phyloP scores from a whole-genome alignment of 495 filamentous ascomycete genomes.

The Hypoxylon cercidicola region DNA sequence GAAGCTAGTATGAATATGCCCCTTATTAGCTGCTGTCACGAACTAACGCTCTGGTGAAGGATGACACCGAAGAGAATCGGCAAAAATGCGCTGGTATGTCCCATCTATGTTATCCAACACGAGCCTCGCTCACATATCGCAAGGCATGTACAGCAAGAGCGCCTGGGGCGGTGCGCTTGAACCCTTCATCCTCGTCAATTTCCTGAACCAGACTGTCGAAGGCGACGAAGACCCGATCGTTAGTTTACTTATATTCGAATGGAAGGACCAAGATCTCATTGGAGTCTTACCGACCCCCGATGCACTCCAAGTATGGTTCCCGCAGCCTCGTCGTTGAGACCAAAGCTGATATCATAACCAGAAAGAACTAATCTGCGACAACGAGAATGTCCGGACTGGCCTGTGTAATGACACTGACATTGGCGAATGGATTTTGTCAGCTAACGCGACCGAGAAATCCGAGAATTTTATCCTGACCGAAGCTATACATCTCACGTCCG shows the following conservation, averaged over 20 bases:
- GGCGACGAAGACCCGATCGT: slow-evolving; percentile 75
- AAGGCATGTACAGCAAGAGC: slow-evolving; percentile 94
- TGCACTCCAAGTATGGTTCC: slow-evolving; percentile 39
- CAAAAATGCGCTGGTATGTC: slow-evolving; percentile 80
- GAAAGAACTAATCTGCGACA: slow-evolving; percentile 81
- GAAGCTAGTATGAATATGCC: slow-evolving; percentile 53
- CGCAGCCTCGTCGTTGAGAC: not conserved
- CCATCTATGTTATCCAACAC: slow-evolving; percentile 1
- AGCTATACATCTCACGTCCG: slow-evolving; percentile 83
- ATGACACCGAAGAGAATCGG: slow-evolving; percentile 77
- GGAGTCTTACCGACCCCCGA: slow-evolving; percentile 61
- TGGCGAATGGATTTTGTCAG: slow-evolving; percentile 84
- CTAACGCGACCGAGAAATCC: slow-evolving; percentile 75
- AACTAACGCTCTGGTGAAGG: slow-evolving; percentile 55
- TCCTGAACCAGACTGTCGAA: slow-evolving; percentile 67
- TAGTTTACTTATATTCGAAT: slow-evolving; percentile 93
- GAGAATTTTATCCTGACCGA: slow-evolving; percentile 76
- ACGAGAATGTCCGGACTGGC: slow-evolving; percentile 69
- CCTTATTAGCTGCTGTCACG: slow-evolving; percentile 9
- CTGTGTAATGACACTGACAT: slow-evolving; percentile 78
- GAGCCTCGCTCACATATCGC: slow-evolving; percentile 27
- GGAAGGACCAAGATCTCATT: slow-evolving; percentile 82
- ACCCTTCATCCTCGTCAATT: slow-evolving; percentile 88
- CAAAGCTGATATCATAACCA: slow-evolving; percentile 44
- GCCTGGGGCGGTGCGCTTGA: slow-evolving; percentile 90